Evolutionary conservation across 345 rosid species (phyloP).

Genomic region (Pistacia vera): DNA sequence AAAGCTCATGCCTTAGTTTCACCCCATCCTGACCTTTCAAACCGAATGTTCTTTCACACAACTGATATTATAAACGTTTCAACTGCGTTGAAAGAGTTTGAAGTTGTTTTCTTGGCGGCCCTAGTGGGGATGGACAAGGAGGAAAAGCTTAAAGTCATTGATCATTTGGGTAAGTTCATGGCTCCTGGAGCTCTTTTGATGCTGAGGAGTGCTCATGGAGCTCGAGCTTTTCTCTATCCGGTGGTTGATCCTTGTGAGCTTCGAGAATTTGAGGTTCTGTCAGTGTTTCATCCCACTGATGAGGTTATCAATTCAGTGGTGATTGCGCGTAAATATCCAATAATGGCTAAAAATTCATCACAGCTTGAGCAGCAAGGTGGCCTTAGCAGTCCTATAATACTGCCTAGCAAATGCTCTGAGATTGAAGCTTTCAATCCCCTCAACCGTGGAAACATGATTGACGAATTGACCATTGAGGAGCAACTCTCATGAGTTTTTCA

Average conservation of each 20-base stretch:
- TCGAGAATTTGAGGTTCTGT: slow-evolving; percentile 72
- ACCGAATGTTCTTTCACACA: slow-evolving; percentile 71
- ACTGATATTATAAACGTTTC: slow-evolving; percentile 58
- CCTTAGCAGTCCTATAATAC: slow-evolving; percentile 25
- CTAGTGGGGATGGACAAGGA: slow-evolving; percentile 88
- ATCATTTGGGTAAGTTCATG: slow-evolving; percentile 77
- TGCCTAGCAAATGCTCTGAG: slow-evolving; percentile 63
- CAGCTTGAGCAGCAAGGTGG: slow-evolving; percentile 26
- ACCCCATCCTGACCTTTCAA: slow-evolving; percentile 66
- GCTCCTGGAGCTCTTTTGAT: slow-evolving; percentile 65
- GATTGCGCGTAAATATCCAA: slow-evolving; percentile 58
- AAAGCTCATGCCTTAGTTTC: slow-evolving; percentile 53
- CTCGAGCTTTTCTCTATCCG: slow-evolving; percentile 89
- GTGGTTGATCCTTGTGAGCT: slow-evolving; percentile 71
- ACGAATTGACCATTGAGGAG: slow-evolving; percentile 65
- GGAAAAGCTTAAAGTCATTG: slow-evolving; percentile 56
- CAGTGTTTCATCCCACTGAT: slow-evolving; percentile 78
- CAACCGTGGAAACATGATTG: slow-evolving; percentile 62
- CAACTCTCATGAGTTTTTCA: slow-evolving; percentile 24
- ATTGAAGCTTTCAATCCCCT: slow-evolving; percentile 57
- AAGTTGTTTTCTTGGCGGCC: slow-evolving; percentile 94
- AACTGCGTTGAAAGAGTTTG: slow-evolving; percentile 50
- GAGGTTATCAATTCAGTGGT: slow-evolving; percentile 84
- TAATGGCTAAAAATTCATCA: slow-evolving; percentile 5
- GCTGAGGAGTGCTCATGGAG: slow-evolving; percentile 96